These are phyloP conservation scores for Durio zibethinus DNA, from an alignment of 345 rosid genomes.

Conservation along the genomic window DNA sequence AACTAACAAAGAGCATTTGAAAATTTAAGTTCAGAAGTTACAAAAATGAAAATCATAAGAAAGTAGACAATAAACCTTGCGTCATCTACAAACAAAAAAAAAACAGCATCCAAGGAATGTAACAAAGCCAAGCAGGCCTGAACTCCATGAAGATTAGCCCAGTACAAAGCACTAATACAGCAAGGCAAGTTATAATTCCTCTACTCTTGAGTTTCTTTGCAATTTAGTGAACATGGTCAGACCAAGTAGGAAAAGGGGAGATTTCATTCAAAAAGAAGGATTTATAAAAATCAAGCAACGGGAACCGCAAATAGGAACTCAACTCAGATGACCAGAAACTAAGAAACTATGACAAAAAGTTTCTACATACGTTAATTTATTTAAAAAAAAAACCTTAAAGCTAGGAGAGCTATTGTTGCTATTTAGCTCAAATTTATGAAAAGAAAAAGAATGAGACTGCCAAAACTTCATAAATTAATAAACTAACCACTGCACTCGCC, in stretches of 20 bases:
- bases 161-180: neutral
- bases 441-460: neutral
- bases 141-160: neutral
- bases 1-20: neutral
- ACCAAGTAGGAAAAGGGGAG: neutral
- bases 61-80: neutral
- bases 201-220: neutral
- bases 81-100: neutral
- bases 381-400: neutral
- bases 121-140: neutral
- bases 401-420: neutral
- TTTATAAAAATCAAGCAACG: neutral
- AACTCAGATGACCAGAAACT: neutral
- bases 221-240: neutral
- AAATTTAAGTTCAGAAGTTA: conserved; percentile 2
- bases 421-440: neutral
- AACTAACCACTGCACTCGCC: conserved; percentile 99
- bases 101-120: neutral
- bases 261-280: neutral
- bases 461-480: conserved; percentile 26
- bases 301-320: neutral
- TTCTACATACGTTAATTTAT: neutral
- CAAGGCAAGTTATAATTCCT: neutral
- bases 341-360: neutral
- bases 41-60: neutral